These are phyloP conservation scores for Lasiodiplodia sp. DNA, from an alignment of 2,329 filamentous ascomycete species.

Conservation along the genomic window DNA sequence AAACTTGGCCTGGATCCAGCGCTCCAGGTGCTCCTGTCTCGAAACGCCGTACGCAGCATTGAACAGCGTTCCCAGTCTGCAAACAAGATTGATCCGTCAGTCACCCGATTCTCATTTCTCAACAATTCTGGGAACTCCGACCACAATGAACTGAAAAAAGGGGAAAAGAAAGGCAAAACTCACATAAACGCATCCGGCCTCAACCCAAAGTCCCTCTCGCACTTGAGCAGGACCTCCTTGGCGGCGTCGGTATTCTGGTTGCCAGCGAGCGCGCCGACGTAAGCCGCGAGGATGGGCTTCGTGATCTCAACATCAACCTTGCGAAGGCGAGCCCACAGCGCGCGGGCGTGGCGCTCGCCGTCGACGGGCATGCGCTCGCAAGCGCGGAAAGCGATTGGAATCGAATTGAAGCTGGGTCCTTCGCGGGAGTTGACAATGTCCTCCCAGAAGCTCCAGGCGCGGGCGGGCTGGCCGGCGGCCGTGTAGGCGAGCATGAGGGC, in stretches of 20 bases:
- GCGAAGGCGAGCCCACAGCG: conserved; percentile 75
- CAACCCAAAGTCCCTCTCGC: conserved; percentile 71
- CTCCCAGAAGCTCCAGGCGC: conserved; percentile 81
- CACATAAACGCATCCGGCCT: conserved; percentile 75
- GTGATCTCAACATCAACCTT: conserved; percentile 82
- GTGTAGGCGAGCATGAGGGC: conserved; percentile 87
- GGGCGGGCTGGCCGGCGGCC: conserved; percentile 68
- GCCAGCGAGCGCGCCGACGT: conserved; percentile 77
- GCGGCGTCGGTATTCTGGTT: conserved; percentile 75
- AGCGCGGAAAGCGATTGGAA: conserved; percentile 81
- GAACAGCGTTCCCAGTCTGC: conserved; percentile 76
- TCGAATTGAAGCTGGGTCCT: conserved; percentile 81
- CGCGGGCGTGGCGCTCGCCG: conserved; percentile 52
- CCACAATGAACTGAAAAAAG: too few relatives aligned
- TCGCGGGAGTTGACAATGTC: conserved; percentile 85
- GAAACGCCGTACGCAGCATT: conserved; percentile 73
- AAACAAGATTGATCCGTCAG: too few relatives aligned
- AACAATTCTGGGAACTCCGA: too few relatives aligned
- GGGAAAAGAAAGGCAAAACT: too few relatives aligned
- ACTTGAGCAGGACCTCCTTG: conserved; percentile 69
- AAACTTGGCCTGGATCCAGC: conserved; percentile 75
- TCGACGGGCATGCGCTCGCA: conserved; percentile 69
- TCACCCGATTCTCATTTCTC: too few relatives aligned
- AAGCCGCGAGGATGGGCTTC: conserved; percentile 75
- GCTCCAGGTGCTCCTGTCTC: conserved; percentile 73